These are phyloP conservation scores for Lecanosticta acicola DNA, from an alignment of 2,329 filamentous ascomycete genomes.

Conservation along the genomic window DNA sequence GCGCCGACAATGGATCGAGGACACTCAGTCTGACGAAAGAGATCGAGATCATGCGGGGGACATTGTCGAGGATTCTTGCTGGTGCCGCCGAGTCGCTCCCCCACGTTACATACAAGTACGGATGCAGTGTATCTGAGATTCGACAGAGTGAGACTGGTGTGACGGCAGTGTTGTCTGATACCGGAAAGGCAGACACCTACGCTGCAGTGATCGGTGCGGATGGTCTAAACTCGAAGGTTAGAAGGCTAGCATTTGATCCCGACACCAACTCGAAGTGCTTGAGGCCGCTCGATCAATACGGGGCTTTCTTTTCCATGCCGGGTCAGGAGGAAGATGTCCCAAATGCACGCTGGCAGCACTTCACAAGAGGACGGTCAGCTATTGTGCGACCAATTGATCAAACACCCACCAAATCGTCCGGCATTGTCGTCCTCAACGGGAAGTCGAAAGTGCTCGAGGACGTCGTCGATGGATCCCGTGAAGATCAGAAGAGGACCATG, in stretches of 20 bases:
- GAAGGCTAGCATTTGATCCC: constrained; percentile 11
- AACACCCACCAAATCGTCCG: constrained; percentile 7
- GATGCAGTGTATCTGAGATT: constrained; percentile 9
- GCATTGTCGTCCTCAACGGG: background rate
- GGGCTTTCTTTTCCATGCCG: constrained; percentile 29
- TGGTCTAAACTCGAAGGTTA: constrained; percentile 11
- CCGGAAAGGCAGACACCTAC: background rate
- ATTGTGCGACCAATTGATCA: constrained; percentile 18
- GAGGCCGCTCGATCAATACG: constrained; percentile 9
- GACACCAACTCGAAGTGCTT: constrained; percentile 5
- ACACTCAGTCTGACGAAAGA: constrained; percentile 18
- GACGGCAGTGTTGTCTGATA: background rate
- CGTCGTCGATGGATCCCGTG: constrained; percentile 6
- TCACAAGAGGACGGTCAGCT: constrained; percentile 13
- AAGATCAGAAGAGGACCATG: too few relatives aligned
- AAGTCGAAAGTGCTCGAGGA: background rate
- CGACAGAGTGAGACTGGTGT: constrained; percentile 10
- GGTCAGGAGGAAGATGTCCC: constrained; percentile 10
- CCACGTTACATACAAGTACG: constrained; percentile 17
- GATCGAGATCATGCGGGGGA: constrained; percentile 42
- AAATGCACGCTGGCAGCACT: constrained; percentile 14
- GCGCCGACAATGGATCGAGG: constrained; percentile 4
- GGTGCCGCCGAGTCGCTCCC: constrained; percentile 14
- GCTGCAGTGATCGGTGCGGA: constrained; percentile 15
- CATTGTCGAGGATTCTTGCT: constrained; percentile 44